Percentiles rank a stretch among this genome's conserved stretches.
phyloP scores from a whole-genome alignment of 768 basidiomycete species.

The Boletus sp. region DNA sequence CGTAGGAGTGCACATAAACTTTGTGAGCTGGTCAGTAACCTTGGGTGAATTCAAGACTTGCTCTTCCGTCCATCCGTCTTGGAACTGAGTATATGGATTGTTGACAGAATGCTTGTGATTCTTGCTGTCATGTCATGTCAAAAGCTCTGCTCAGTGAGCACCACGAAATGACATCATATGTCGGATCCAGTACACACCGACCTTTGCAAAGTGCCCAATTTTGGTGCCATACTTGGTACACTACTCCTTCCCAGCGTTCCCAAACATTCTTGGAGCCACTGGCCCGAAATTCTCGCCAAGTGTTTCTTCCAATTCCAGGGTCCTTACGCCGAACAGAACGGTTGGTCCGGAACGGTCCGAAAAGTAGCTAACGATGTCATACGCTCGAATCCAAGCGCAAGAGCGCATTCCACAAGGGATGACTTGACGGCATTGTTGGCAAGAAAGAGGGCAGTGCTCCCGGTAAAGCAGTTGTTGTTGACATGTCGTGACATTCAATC shows the following conservation, averaged over 20 bases:
- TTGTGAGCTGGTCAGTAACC: constrained; percentile 68
- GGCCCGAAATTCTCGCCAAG: constrained; percentile 64
- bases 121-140: constrained; percentile 50
- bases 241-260: constrained; percentile 68
- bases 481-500: too few relatives aligned
- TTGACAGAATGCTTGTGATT: constrained; percentile 77
- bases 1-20: constrained; percentile 85
- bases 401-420: constrained; percentile 64
- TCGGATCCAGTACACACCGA: constrained; percentile 45
- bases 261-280: constrained; percentile 63
- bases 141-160: background rate
- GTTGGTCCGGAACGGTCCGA: constrained; percentile 48
- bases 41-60: constrained; percentile 64
- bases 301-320: constrained; percentile 44
- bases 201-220: constrained; percentile 42
- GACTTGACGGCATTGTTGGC: constrained; percentile 67
- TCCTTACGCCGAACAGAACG: constrained; percentile 39
- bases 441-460: constrained; percentile 70
- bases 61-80: constrained; percentile 68
- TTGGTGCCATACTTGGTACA: constrained; percentile 65
- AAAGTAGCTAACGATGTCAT: constrained; percentile 68
- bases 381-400: constrained; percentile 83
- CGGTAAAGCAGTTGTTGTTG: constrained; percentile 84
- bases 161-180: background rate
- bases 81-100: constrained; percentile 83